Conservation (phyloP, 768 basidiomycete genomes). For the Tephrocybe rancida region DNA sequence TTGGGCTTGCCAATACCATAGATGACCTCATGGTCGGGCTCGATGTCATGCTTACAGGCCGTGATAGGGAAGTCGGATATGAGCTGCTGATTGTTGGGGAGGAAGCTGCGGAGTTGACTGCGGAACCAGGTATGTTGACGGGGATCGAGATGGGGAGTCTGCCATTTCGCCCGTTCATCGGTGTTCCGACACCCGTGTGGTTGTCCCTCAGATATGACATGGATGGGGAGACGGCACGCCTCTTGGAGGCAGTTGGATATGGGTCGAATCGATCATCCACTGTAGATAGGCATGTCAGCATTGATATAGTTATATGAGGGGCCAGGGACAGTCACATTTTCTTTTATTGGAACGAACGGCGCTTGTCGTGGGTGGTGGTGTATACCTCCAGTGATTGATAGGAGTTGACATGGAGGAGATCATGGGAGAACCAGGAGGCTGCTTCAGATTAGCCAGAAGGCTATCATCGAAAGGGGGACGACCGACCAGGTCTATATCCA, state of each 20-base stretch:
- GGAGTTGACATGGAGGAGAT: constrained; percentile 48
- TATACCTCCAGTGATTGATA: constrained; percentile 75
- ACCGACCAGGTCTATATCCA: constrained; percentile 79
- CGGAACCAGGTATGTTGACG: constrained; percentile 58
- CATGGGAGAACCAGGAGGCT: constrained; percentile 65
- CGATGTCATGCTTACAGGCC: constrained; percentile 60
- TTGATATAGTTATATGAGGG: not conserved
- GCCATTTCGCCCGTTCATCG: constrained; percentile 46
- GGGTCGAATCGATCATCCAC: constrained; percentile 88
- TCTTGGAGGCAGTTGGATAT: constrained; percentile 75
- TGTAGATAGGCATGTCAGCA: constrained; percentile 26
- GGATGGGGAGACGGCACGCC: constrained; percentile 83
- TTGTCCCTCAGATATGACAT: constrained; percentile 67
- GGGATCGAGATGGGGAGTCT: constrained; percentile 71
- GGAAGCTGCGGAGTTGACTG: constrained; percentile 65
- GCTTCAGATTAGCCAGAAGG: constrained; percentile 19
- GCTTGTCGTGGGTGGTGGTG: constrained; percentile 78
- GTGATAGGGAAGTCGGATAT: constrained; percentile 48
- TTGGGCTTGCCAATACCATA: constrained; percentile 75
- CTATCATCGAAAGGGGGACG: constrained; percentile 14
- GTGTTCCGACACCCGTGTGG: constrained; percentile 50
- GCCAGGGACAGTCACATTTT: constrained; percentile 72
- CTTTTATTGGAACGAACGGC: constrained; percentile 81
- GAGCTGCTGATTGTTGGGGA: constrained; percentile 67
- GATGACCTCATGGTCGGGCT: constrained; percentile 77